phyloP scores from a whole-genome alignment of 2,329 filamentous ascomycete genomes.

The Lecanicillium sp. region DNA sequence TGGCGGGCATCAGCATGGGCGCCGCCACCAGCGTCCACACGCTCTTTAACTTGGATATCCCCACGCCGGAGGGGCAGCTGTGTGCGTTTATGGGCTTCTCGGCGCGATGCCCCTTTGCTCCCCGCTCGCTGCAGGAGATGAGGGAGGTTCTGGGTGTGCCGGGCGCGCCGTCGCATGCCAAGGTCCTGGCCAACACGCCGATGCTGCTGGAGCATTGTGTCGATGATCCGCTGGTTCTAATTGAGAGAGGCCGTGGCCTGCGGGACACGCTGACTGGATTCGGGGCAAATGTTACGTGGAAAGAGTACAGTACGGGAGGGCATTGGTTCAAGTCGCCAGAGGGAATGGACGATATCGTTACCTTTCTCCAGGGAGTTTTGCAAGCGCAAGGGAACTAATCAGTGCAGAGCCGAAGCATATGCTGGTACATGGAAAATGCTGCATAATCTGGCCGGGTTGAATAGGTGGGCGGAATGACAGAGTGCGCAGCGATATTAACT shows the following conservation, averaged over 20 bases:
- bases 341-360: slow-evolving; percentile 36
- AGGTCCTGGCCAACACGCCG: slow-evolving; percentile 35
- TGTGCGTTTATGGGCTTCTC: slow-evolving; percentile 35
- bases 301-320: slow-evolving; percentile 35
- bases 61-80: slow-evolving; percentile 14
- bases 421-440: too few relatives aligned
- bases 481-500: too few relatives aligned
- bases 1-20: slow-evolving; percentile 43
- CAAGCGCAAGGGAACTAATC: neutral
- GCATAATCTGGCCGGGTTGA: too few relatives aligned
- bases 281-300: slow-evolving; percentile 34
- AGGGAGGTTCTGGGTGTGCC: slow-evolving; percentile 27
- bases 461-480: too few relatives aligned
- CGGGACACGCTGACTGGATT: slow-evolving; percentile 30
- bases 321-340: slow-evolving; percentile 40
- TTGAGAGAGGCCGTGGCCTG: slow-evolving; percentile 31
- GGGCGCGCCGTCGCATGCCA: slow-evolving; percentile 20
- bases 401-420: too few relatives aligned
- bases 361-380: slow-evolving; percentile 24
- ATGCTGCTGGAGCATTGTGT: slow-evolving; percentile 39
- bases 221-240: slow-evolving; percentile 36
- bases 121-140: slow-evolving; percentile 25
- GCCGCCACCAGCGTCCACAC: slow-evolving; percentile 34
- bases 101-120: slow-evolving; percentile 31
- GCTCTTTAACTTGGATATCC: slow-evolving; percentile 30